Conservation (phyloP, 768 basidiomycete species). For the Sporobolomyces phaffii region DNA sequence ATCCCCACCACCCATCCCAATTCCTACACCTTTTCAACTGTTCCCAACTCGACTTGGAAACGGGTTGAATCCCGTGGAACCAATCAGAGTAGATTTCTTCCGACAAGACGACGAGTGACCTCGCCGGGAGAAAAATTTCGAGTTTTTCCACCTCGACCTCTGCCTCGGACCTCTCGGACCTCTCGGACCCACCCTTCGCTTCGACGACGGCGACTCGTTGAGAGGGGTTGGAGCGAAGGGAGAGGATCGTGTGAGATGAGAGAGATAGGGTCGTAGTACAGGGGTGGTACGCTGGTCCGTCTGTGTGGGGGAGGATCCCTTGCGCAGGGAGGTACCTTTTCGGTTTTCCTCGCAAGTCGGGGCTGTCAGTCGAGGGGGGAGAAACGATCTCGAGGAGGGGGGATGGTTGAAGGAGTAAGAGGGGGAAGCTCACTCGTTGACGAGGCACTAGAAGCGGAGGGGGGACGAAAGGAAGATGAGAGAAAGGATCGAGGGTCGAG, state of each 20-base stretch:
- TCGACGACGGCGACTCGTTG: too few relatives aligned
- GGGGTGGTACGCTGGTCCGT: slow-evolving; percentile 80
- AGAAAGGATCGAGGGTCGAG: too few relatives aligned
- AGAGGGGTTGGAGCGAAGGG: slow-evolving; percentile 58
- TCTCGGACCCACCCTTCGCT: neutral
- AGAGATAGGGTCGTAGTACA: slow-evolving; percentile 86
- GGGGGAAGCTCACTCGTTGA: slow-evolving; percentile 32
- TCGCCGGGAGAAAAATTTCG: slow-evolving; percentile 72
- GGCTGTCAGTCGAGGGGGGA: too few relatives aligned
- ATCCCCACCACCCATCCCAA: slow-evolving; percentile 42
- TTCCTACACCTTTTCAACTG: slow-evolving; percentile 35
- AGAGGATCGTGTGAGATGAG: slow-evolving; percentile 72
- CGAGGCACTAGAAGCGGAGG: slow-evolving; percentile 27
- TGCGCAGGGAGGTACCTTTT: slow-evolving; percentile 70
- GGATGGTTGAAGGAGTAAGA: neutral
- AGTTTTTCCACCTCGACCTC: slow-evolving; percentile 43
- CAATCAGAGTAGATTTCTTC: slow-evolving; percentile 62
- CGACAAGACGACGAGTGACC: slow-evolving; percentile 74
- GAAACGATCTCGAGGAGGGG: too few relatives aligned
- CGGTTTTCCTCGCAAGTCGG: too few relatives aligned
- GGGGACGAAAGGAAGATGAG: too few relatives aligned
- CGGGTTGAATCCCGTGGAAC: slow-evolving; percentile 47
- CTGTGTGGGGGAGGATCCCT: slow-evolving; percentile 94
- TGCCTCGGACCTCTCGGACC: too few relatives aligned
- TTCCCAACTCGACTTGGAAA: slow-evolving; percentile 41